phyloP scores from a whole-genome alignment of 2,329 filamentous ascomycete species.

The Aspergillaceae sp. region DNA sequence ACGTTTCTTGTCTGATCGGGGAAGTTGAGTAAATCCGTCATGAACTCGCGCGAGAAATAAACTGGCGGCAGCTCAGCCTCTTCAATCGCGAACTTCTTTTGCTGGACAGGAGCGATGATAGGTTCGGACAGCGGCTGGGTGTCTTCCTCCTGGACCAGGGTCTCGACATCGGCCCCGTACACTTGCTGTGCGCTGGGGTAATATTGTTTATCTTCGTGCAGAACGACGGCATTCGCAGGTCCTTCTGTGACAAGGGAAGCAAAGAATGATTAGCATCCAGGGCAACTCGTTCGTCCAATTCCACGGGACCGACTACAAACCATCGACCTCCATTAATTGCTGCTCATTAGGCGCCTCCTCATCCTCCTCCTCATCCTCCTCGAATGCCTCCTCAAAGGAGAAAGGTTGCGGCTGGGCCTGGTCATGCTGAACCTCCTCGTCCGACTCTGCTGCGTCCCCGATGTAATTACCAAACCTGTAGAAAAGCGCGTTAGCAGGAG shows the following conservation, averaged over 20 bases:
- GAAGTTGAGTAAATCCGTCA: conserved; percentile 93
- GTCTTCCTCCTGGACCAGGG: conserved; percentile 93
- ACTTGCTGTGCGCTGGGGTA: conserved; percentile 97
- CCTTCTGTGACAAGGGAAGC: conserved; percentile 54
- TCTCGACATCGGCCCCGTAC: conserved; percentile 90
- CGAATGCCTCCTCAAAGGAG: conserved; percentile 61
- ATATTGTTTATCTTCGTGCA: conserved; percentile 99
- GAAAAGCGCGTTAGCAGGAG: background rate
- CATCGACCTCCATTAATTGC: conserved; percentile 90
- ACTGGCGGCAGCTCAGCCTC: conserved; percentile 85
- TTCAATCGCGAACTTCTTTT: conserved; percentile 93
- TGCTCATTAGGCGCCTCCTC: conserved; percentile 56
- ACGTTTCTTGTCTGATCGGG: conserved; percentile 91
- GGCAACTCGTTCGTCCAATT: background rate
- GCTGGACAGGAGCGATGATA: conserved; percentile 84
- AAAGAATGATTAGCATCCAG: background rate
- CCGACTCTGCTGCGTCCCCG: conserved; percentile 81
- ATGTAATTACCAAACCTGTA: conserved; percentile 94
- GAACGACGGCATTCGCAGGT: conserved; percentile 89
- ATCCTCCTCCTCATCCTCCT: conserved; percentile 53
- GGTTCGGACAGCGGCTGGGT: conserved; percentile 85
- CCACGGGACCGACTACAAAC: conserved; percentile 34
- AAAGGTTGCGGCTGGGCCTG: conserved; percentile 73
- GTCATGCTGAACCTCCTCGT: conserved; percentile 71
- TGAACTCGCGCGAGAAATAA: conserved; percentile 78